Conservation (phyloP, 2,329 filamentous ascomycete species). For the Botryotinia calthae region DNA sequence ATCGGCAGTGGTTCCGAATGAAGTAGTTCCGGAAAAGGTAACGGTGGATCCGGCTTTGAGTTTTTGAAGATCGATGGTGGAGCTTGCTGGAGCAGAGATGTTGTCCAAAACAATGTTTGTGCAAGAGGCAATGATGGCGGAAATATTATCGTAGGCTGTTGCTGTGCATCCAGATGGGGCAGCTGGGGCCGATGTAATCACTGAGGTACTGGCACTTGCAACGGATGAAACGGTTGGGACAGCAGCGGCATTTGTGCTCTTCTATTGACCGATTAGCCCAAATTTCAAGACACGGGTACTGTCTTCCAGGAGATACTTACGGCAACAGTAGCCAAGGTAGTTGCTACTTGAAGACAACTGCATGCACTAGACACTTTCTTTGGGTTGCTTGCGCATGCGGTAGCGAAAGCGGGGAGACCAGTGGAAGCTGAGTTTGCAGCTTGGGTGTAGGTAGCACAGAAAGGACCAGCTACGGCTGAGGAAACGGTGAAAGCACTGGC, state of each 20-base stretch:
- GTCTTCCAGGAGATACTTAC: neutral
- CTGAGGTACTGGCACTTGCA: neutral
- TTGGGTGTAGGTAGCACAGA: constrained; percentile 26
- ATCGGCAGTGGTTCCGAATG: constrained; percentile 65
- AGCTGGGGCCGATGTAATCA: neutral
- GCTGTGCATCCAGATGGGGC: constrained; percentile 48
- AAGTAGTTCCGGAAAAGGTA: constrained; percentile 63
- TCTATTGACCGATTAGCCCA: neutral
- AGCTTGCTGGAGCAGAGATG: constrained; percentile 42
- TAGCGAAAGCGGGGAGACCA: constrained; percentile 18
- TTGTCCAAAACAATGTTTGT: constrained; percentile 43
- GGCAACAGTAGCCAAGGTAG: constrained; percentile 2
- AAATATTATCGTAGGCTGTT: constrained; percentile 45
- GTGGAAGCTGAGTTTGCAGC: constrained; percentile 18
- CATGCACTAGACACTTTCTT: constrained; percentile 29
- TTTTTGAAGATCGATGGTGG: constrained; percentile 43
- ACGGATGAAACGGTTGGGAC: neutral
- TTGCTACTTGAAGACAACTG: constrained; percentile 20
- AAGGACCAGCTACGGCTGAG: neutral
- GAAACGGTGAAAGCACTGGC: constrained; percentile 16
- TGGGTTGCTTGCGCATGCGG: constrained; percentile 23
- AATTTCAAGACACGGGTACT: neutral
- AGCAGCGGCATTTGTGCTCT: neutral
- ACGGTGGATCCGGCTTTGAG: constrained; percentile 46
- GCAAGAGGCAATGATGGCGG: constrained; percentile 43